Evolutionary conservation across 73 alveolate genomes (phyloP).

Genomic region (Paramecium primaurelia): DNA sequence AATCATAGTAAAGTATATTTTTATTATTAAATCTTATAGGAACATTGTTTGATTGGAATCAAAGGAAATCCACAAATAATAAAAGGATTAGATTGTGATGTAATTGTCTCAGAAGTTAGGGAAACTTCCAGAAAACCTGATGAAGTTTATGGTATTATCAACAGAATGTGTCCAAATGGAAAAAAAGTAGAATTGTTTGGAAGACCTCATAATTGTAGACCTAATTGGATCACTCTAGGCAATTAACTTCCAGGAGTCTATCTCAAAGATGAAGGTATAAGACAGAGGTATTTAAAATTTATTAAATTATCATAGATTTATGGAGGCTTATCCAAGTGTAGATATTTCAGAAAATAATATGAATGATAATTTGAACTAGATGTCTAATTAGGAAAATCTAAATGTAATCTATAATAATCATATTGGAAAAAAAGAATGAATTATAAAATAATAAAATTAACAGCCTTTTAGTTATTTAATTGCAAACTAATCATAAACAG

Average conservation of each 20-base stretch:
- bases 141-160: slow-evolving; percentile 93
- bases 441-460: background rate
- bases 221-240: slow-evolving; percentile 90
- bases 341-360: slow-evolving; percentile 46
- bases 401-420: slow-evolving; percentile 54
- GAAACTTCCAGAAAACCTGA: slow-evolving; percentile 97
- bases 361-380: slow-evolving; percentile 38
- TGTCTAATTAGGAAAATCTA: slow-evolving; percentile 49
- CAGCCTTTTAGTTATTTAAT: background rate
- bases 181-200: slow-evolving; percentile 93
- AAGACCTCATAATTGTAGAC: slow-evolving; percentile 89
- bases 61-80: slow-evolving; percentile 82
- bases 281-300: background rate
- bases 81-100: slow-evolving; percentile 86
- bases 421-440: slow-evolving; percentile 47
- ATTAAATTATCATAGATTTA: slow-evolving; percentile 65
- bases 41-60: slow-evolving; percentile 89
- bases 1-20: slow-evolving; percentile 78
- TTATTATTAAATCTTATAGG: slow-evolving; percentile 9
- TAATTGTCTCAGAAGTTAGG: slow-evolving; percentile 94
- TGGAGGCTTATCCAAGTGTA: slow-evolving; percentile 76
- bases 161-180: slow-evolving; percentile 92
- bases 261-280: slow-evolving; percentile 77
- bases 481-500: background rate
- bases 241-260: slow-evolving; percentile 84